Conservation (phyloP, 2,329 filamentous ascomycete species). For the Alternaria novae-zelandiae region DNA sequence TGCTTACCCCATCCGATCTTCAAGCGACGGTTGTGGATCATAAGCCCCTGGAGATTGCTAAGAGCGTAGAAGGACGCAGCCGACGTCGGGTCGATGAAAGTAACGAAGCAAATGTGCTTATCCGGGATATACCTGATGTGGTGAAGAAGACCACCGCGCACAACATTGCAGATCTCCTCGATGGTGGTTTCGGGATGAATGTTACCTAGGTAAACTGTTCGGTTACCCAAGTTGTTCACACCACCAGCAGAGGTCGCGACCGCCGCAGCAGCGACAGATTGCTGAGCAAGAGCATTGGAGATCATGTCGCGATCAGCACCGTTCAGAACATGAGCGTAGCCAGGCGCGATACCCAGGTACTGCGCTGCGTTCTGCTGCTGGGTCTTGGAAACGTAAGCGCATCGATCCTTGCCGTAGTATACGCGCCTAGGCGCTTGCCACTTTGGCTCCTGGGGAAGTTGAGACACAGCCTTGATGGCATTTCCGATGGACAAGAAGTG, state of each 20-base stretch:
- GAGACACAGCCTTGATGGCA: slow-evolving; percentile 96
- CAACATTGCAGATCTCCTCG: slow-evolving; percentile 99
- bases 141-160: slow-evolving; percentile 91
- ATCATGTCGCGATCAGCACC: slow-evolving; percentile 96
- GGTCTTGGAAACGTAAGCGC: slow-evolving; percentile 98
- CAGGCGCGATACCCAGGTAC: slow-evolving; percentile 95
- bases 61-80: slow-evolving; percentile 97
- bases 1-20: slow-evolving; percentile 99
- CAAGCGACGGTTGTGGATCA: slow-evolving; percentile 97
- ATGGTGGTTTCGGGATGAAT: slow-evolving; percentile 99
- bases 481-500: slow-evolving; percentile 98
- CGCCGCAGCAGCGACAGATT: slow-evolving; percentile 94
- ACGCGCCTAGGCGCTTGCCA: slow-evolving; percentile 96
- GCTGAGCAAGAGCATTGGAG: slow-evolving; percentile 93
- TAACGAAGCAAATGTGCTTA: slow-evolving; percentile 99
- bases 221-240: slow-evolving; percentile 95
- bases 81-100: slow-evolving; percentile 97
- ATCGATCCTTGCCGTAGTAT: slow-evolving; percentile 98
- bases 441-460: slow-evolving; percentile 93
- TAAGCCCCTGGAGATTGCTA: slow-evolving; percentile 95
- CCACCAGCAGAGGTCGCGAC: slow-evolving; percentile 96
- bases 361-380: slow-evolving; percentile 99
- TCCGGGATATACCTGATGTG: slow-evolving; percentile 99
- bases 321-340: slow-evolving; percentile 95
- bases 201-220: slow-evolving; percentile 97